Percentiles rank a stretch among this genome's conserved stretches.
These are phyloP conservation scores for Boletus sp. DNA, from an alignment of 768 basidiomycete genomes.

Conservation along the genomic window DNA sequence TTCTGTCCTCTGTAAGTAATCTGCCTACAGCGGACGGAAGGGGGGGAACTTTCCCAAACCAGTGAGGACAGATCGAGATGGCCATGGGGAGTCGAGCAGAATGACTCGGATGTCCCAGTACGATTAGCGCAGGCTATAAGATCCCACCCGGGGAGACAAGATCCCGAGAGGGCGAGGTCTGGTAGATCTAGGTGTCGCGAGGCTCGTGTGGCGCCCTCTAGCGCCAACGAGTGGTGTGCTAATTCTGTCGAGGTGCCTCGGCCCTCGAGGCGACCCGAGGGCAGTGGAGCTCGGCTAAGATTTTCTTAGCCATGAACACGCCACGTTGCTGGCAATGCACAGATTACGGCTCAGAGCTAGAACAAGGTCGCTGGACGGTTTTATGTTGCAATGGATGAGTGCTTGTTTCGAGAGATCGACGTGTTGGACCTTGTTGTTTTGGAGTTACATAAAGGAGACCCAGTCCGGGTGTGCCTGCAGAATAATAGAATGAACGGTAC, in stretches of 20 bases:
- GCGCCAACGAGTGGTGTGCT: background rate
- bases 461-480: background rate
- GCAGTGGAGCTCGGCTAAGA: too few relatives aligned
- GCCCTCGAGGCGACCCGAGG: background rate
- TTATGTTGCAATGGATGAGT: background rate
- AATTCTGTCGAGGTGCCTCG: background rate
- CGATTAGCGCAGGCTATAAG: background rate
- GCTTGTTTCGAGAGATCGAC: background rate
- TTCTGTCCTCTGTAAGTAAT: constrained; percentile 20
- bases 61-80: background rate
- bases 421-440: background rate
- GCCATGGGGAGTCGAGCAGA: background rate
- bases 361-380: background rate
- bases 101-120: too few relatives aligned
- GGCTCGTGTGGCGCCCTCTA: background rate
- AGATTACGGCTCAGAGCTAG: background rate
- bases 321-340: background rate
- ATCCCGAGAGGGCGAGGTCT: background rate
- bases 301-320: background rate
- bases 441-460: constrained; percentile 15
- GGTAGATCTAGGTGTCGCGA: background rate
- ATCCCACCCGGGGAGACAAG: background rate
- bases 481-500: background rate
- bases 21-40: constrained; percentile 28
- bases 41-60: background rate